A percentile compares a stretch with the other conserved stretches of the same genome.
phyloP scores from a whole-genome alignment of 176 grass and related monocot genomes.

The Panicum miliaceum region DNA sequence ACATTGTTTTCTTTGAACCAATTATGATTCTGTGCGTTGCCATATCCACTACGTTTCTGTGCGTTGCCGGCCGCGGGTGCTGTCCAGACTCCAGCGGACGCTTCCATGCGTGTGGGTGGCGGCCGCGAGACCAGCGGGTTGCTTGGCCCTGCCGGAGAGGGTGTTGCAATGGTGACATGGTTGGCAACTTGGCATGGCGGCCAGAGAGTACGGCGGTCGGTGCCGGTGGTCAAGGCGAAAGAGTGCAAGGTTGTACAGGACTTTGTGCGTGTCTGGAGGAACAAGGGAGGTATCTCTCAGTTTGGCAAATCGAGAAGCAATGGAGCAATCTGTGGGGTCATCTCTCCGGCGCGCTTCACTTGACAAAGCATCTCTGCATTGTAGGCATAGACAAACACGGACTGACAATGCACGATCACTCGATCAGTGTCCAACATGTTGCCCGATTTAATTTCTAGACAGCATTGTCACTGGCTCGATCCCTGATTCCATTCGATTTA shows the following conservation, averaged over 20 bases:
- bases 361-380: background rate
- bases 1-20: too few relatives aligned
- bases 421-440: background rate
- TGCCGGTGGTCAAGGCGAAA: background rate
- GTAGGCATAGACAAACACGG: background rate
- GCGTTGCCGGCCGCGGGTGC: too few relatives aligned
- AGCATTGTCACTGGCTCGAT: background rate
- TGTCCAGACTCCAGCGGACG: too few relatives aligned
- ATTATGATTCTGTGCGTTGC: too few relatives aligned
- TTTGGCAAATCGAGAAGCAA: constrained; percentile 23
- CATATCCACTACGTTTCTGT: too few relatives aligned
- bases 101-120: too few relatives aligned
- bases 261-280: background rate
- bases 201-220: background rate
- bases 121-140: background rate
- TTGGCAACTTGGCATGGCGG: background rate
- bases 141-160: background rate
- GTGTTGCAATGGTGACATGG: background rate
- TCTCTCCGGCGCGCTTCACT: background rate
- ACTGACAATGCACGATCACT: background rate
- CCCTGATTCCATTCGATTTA: background rate
- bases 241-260: background rate
- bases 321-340: background rate
- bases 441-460: background rate
- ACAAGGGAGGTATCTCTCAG: constrained; percentile 27